Conservation (phyloP, 1,139 yeast genomes). For the Sugiyamaella neomexicana region DNA sequence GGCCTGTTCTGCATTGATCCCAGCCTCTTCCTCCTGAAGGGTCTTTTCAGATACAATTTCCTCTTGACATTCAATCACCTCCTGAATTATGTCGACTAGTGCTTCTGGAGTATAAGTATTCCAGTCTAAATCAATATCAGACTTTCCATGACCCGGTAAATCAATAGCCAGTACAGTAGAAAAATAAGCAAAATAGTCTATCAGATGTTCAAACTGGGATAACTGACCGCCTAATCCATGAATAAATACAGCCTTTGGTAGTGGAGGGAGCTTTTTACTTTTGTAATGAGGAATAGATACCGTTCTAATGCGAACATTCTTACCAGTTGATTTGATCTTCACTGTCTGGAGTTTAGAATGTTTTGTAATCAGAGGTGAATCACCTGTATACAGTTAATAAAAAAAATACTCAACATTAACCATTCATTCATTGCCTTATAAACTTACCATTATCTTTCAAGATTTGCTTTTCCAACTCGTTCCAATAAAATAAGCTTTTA, state of each 20-base stretch:
- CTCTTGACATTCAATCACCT: constrained; percentile 26
- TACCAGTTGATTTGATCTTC: constrained; percentile 4
- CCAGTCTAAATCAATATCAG: constrained; percentile 38
- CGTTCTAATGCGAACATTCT: constrained; percentile 31
- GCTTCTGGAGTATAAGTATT: constrained; percentile 51
- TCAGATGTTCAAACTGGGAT: constrained; percentile 66
- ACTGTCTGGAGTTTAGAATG: constrained; percentile 20
- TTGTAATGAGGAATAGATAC: constrained; percentile 39
- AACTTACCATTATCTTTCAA: constrained; percentile 29
- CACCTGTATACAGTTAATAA: constrained; percentile 23
- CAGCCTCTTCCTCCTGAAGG: background rate
- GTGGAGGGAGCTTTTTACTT: constrained; percentile 36
- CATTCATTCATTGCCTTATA: too few relatives aligned
- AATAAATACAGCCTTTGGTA: constrained; percentile 61
- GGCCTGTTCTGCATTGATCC: background rate
- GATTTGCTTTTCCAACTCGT: constrained; percentile 31
- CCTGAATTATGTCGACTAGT: constrained; percentile 48
- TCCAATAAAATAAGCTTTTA: constrained; percentile 32
- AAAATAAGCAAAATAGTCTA: constrained; percentile 66
- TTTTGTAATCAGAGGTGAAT: constrained; percentile 29
- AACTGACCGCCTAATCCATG: constrained; percentile 82
- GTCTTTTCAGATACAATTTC: constrained; percentile 23
- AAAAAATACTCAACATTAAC: background rate
- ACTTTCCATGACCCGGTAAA: constrained; percentile 71
- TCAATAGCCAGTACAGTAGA: constrained; percentile 65